Evolutionary conservation across 768 basidiomycete genomes (phyloP), one percentile per base, ranked within the genome.

Genomic region (Boletellus ananiceps): DNA sequence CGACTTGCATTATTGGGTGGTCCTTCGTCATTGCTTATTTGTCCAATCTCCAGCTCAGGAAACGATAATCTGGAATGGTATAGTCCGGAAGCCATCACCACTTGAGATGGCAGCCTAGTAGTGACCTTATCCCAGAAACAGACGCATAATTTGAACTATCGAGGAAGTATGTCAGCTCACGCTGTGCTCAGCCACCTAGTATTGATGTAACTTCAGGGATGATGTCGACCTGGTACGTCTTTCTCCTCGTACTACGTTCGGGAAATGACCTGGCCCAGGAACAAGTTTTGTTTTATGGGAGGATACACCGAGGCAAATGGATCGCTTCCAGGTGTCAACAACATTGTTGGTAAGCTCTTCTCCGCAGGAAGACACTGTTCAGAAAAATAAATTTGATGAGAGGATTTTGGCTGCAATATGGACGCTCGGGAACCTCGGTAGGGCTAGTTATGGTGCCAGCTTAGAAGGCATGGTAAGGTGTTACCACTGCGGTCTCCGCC

Each of bases 241-340:
- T 19, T 32, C 29, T 29, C 49, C 31, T 46, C 48, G 34, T 13
- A 32, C 31, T 15, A 39, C 44, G 14, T 38, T 44, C 42, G 4
- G 44, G 15, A 38, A 37, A 39, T 62, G 27, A 63, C 14, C 41
- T 21, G 7, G 16, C n/a, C 11, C 50, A 81, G 81, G 87, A 93
- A 93, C 68, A 91, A 93, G 68, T 86, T 95, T 52, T 94, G 88
- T 66, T 93, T 92, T 68, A 88, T 87, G 13, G 88, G 86, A 21
- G 90, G 91, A 21, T 80, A 84, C 48, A 75, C 91, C 44, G 86
- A 89, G 61, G 65, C 75, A 0, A 75, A 69, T 8, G 82, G 87
- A 8, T 73, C 76, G 15, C 73, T 89, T 12, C 87, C 87, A 19
- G 86, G 86, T 8, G 71, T 76, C 15, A 82, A 77, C 56, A 80